Evolutionary conservation across 495 filamentous ascomycete species (phyloP), one percentile per base, ranked within the genome.

Genomic region (Astrocystis sublimbata): DNA sequence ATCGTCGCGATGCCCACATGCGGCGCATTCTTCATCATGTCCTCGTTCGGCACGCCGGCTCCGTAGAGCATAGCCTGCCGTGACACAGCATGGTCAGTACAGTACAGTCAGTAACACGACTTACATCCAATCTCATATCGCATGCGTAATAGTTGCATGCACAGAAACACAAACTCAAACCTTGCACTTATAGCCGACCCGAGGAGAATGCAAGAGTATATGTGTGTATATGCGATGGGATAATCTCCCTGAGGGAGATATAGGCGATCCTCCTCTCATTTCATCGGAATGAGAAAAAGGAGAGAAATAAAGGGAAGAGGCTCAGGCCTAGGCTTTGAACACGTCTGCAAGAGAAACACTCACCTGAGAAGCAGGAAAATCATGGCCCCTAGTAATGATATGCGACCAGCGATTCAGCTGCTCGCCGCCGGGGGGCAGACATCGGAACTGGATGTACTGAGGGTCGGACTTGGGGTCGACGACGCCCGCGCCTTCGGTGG

Each of bases 51-150:
- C 30, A 97, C 88, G 26, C 94, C 94, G 9, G 93, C 93, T 6
- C 91, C 93, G 76, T 94, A 97, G 2, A 97, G 83, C 94, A 98
- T 98, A 62, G 93, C 93, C 88, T 96, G 63, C n/a, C 12, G 10
- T 15, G 17, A 7, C 40, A 38, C 23, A 10, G 7, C 15, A 42
- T 52, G 1, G n/a, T 56, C 24, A 56, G 26, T 26, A 13, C 24
- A 40, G 15, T 19, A n/a, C n/a, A n/a, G n/a, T n/a, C n/a, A n/a
- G n/a, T n/a, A n/a, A n/a, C n/a, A n/a, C n/a, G n/a, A n/a, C n/a
- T n/a, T n/a, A n/a, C n/a, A n/a, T n/a, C n/a, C n/a, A n/a, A n/a
- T n/a, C n/a, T n/a, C n/a, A n/a, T n/a, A n/a, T n/a, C n/a, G n/a
- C n/a, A n/a, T n/a, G n/a, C n/a, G n/a, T n/a, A n/a, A n/a, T n/a